phyloP scores from a whole-genome alignment of 1,284 basidiomycete species.

The Sporisorium iseilematis-ciliati region DNA sequence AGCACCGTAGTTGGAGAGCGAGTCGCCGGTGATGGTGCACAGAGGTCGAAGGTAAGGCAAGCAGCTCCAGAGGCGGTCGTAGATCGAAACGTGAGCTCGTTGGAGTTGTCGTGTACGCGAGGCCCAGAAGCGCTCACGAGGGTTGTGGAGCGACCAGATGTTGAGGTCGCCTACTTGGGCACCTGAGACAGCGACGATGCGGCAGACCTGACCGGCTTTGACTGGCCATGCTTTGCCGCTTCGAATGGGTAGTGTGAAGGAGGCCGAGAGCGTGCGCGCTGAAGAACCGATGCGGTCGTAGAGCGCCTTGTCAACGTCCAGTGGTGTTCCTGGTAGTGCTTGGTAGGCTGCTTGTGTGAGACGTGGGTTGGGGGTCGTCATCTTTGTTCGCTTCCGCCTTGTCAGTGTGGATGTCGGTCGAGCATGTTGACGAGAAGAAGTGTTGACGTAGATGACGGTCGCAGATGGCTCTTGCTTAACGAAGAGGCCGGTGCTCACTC shows the following conservation, averaged over 20 bases:
- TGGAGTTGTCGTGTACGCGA: slow-evolving; percentile 38
- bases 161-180: slow-evolving; percentile 34
- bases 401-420: background rate
- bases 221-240: slow-evolving; percentile 27
- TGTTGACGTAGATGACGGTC: too few relatives aligned
- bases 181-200: slow-evolving; percentile 16
- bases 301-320: slow-evolving; percentile 15
- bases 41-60: slow-evolving; percentile 39
- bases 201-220: slow-evolving; percentile 24
- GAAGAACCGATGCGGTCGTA: slow-evolving; percentile 19
- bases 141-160: slow-evolving; percentile 29
- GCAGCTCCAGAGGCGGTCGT: slow-evolving; percentile 37
- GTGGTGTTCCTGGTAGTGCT: slow-evolving; percentile 17
- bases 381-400: background rate
- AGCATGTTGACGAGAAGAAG: too few relatives aligned
- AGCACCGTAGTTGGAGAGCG: slow-evolving; percentile 18
- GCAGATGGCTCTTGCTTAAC: background rate
- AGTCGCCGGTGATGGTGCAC: slow-evolving; percentile 39
- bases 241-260: slow-evolving; percentile 19
- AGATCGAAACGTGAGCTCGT: slow-evolving; percentile 36
- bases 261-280: background rate
- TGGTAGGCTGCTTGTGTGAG: slow-evolving; percentile 24
- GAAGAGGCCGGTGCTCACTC: background rate
- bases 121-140: slow-evolving; percentile 41
- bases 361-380: slow-evolving; percentile 8